Evolutionary conservation across 164 flowering plant species (phyloP), one percentile per base, ranked within the genome.

Genomic region (Vitis riparia): DNA sequence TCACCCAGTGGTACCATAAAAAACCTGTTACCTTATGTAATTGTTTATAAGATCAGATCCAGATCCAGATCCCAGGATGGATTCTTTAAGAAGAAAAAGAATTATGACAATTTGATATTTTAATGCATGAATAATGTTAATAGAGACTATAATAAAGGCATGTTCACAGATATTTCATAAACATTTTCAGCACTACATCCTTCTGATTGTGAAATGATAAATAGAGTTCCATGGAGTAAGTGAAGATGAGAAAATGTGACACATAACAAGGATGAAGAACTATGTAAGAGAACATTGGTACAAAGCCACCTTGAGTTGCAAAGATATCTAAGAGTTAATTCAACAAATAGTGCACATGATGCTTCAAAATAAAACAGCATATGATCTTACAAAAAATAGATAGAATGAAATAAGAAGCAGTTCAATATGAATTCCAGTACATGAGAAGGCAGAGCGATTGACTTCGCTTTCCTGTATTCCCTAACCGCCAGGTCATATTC

Each of bases 401-500:
- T 48, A 50, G 9, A 51, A 19, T 48, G 17, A n/a, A 50, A 15
- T 17, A 50, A 52, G 29, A 56, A 8, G 69, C 51, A 19, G 52
- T 11, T 44, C 32, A 56, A 47, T 19, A 50, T 19, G 49, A 59
- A 63, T 52, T 51, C 7, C n/a, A 52, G 60, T 89, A 95, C 99
- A 87, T 96, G 99, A 71, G 98, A 91, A 55, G 99, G 99, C 55
- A 96, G 83, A 69, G 84, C 98, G 79, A 95, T 93, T 3, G 99
- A 96, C 82, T 96, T 96, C 53, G 99, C 98, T 84, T 96, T 96
- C 80, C 87, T 84, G 85, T 96, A 96, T 75, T 96, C 99, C 71
- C 99, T 84, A 68, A 92, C 99, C 49, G 98, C 99, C 81, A 96
- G 75, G 83, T 96, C 99, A 81, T 91, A 89, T 88, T 96, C 99